Base-by-base conservation (phyloP, 2,329 filamentous ascomycete species). In the Leptographium procerum region DNA sequence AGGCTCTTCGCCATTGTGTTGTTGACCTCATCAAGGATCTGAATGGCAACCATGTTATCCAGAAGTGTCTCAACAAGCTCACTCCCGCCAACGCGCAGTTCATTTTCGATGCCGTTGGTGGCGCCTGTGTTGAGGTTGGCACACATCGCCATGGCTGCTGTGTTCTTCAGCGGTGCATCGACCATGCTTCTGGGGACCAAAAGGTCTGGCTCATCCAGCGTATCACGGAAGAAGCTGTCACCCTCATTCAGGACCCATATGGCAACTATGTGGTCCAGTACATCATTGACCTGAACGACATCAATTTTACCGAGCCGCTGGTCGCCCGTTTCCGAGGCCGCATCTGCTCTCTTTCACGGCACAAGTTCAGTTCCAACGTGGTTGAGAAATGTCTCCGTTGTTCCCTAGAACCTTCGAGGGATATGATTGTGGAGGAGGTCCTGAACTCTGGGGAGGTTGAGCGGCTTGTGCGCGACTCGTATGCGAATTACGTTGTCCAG, bases 221-320 rank as follows among this genome's bases (percentile, higher is more conserved):
- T 68, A 97, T 99, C 71, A 96, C 91, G 1, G 79, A 85, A 57
- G 87, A 96, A 69, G 90, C 91, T n/a, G 88, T 89, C 64, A 78
- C 86, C 43, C 83, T 99, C 13, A 91, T 99, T 24, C 91, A 96
- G 71, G 94, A 99, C 70, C 92, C 94, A 0, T 99, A 96, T 66
- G 94, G 94, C 69, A 99, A 99, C 73, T 99, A 99, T 64, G 94
- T 99, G 55, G 88, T 99, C 55, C 94, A 99, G 75, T 99, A 99
- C 75, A 97, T 99, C 69, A 84, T 99, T 65, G 94, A 97, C 69
- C 81, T 97, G 57, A 91, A 91, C 64, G 91, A 99, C 69, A 79
- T 87, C 14, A 78, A 78, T 65, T 96, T 96, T 73, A 96, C 92
- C 1, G 88, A 94, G 67, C 92, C 92, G 4, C 79, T 99, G 47